phyloP scores from a whole-genome alignment of 2,329 filamentous ascomycete species.

The Lachnellula occidentalis region DNA sequence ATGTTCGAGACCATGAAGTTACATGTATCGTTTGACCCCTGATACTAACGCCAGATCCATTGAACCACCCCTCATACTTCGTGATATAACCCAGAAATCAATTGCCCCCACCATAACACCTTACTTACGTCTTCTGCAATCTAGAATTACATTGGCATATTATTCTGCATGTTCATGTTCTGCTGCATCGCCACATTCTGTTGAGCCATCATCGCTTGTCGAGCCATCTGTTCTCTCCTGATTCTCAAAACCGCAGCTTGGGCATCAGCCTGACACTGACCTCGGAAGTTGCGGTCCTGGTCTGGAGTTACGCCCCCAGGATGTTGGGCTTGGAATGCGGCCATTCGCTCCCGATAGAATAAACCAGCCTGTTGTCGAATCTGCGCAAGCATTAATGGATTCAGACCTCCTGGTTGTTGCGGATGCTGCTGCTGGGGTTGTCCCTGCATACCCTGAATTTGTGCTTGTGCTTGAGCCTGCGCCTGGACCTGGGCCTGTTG shows the following conservation, averaged over 20 bases:
- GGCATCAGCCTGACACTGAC: background rate
- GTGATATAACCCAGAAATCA: too few species aligned
- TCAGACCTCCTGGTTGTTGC: conserved; percentile 20
- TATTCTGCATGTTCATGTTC: background rate
- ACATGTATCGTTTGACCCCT: too few species aligned
- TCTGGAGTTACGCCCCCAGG: conserved; percentile 6
- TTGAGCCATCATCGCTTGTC: background rate
- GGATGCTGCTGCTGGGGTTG: conserved; percentile 2
- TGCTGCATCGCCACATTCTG: background rate
- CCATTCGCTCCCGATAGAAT: conserved; percentile 28
- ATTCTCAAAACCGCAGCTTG: background rate
- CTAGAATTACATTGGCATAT: background rate
- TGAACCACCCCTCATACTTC: too few species aligned
- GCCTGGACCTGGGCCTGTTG: conserved; percentile 20
- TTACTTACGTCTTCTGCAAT: too few species aligned
- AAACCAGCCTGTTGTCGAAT: conserved; percentile 8
- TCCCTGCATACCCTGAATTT: conserved; percentile 31
- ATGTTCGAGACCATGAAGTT: too few species aligned
- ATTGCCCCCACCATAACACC: too few species aligned
- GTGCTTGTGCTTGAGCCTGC: conserved; percentile 12
- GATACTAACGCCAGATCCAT: too few species aligned
- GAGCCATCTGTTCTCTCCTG: background rate
- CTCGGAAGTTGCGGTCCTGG: background rate
- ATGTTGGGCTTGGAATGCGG: conserved; percentile 6
- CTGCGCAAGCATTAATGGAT: conserved; percentile 13